phyloP scores from a whole-genome alignment of 202 grass and related monocot genomes.

The Elaeis oleifera region DNA sequence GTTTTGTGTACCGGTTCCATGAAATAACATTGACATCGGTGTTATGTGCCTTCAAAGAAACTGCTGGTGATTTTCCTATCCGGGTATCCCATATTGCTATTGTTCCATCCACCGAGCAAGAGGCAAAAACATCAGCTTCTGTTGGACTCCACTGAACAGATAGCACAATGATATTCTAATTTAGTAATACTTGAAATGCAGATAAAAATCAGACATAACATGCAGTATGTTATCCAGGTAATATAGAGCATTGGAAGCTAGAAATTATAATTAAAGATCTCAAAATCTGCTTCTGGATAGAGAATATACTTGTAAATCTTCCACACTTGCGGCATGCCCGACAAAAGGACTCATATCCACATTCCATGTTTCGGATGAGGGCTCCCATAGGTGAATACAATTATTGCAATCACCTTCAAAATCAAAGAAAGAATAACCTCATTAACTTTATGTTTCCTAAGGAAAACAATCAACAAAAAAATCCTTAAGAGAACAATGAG shows the following conservation, averaged over 20 bases:
- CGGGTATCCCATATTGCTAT: slow-evolving; percentile 86
- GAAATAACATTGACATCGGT: slow-evolving; percentile 95
- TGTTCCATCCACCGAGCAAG: slow-evolving; percentile 71
- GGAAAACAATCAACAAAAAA: too few relatives aligned
- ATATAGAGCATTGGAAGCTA: too few relatives aligned
- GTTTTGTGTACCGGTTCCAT: slow-evolving; percentile 64
- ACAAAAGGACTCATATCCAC: slow-evolving; percentile 64
- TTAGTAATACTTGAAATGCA: too few relatives aligned
- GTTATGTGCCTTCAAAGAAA: slow-evolving; percentile 72
- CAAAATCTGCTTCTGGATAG: too few relatives aligned
- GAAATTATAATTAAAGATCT: too few relatives aligned
- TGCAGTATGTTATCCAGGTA: too few relatives aligned
- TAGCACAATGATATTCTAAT: slow-evolving; percentile 1
- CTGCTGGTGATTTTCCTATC: slow-evolving; percentile 42
- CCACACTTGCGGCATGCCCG: slow-evolving; percentile 66
- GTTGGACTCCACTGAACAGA: slow-evolving; percentile 84
- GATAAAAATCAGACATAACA: too few relatives aligned
- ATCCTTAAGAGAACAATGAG: too few relatives aligned
- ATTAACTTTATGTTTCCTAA: too few relatives aligned
- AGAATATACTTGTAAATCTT: slow-evolving; percentile 64
- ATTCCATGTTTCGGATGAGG: slow-evolving; percentile 52
- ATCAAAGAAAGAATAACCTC: too few relatives aligned
- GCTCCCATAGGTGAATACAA: slow-evolving; percentile 85
- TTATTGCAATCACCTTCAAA: slow-evolving; percentile 66
- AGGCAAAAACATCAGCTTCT: slow-evolving; percentile 72